phyloP scores from a whole-genome alignment of 768 basidiomycete genomes.

The Calocybe cyanea region DNA sequence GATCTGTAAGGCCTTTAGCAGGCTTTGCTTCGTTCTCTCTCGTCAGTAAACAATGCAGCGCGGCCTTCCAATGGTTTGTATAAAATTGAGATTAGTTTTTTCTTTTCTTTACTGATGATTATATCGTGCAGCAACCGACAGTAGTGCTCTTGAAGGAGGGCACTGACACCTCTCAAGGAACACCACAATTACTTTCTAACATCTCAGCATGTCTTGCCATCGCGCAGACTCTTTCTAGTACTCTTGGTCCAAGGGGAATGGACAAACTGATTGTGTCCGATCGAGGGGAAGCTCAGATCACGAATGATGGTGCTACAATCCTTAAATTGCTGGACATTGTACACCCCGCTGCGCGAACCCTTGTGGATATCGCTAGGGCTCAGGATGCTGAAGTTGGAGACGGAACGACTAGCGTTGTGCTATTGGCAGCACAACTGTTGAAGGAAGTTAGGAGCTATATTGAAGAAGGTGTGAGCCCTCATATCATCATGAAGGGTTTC shows the following conservation, averaged over 20 bases:
- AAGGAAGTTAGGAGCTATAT: slow-evolving; percentile 90
- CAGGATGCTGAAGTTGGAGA: slow-evolving; percentile 99
- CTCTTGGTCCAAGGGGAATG: slow-evolving; percentile 98
- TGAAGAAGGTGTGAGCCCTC: slow-evolving; percentile 96
- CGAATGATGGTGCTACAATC: slow-evolving; percentile 99
- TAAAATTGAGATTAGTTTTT: not conserved
- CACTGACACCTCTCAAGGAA: slow-evolving; percentile 94
- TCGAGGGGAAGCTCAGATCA: slow-evolving; percentile 95
- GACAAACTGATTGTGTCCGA: slow-evolving; percentile 96
- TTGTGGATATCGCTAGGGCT: slow-evolving; percentile 96
- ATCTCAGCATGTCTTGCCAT: slow-evolving; percentile 96
- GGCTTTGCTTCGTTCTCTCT: slow-evolving; percentile 18
- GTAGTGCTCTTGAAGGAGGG: slow-evolving; percentile 95
- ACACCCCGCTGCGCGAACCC: slow-evolving; percentile 95
- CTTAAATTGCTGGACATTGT: slow-evolving; percentile 96
- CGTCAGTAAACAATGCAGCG: slow-evolving; percentile 70
- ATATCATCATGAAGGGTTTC: slow-evolving; percentile 97
- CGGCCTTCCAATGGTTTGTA: slow-evolving; percentile 67
- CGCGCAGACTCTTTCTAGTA: slow-evolving; percentile 85
- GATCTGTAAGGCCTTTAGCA: slow-evolving; percentile 19
- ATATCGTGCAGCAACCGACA: slow-evolving; percentile 78
- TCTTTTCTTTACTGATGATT: slow-evolving; percentile 9
- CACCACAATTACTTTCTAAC: slow-evolving; percentile 87
- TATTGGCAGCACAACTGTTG: slow-evolving; percentile 89
- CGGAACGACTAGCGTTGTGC: slow-evolving; percentile 94